Percentiles rank a stretch among this genome's conserved stretches.
Evolutionary conservation across 1,284 basidiomycete genomes (phyloP).

Genomic region (Veloporphyrellus conicus): DNA sequence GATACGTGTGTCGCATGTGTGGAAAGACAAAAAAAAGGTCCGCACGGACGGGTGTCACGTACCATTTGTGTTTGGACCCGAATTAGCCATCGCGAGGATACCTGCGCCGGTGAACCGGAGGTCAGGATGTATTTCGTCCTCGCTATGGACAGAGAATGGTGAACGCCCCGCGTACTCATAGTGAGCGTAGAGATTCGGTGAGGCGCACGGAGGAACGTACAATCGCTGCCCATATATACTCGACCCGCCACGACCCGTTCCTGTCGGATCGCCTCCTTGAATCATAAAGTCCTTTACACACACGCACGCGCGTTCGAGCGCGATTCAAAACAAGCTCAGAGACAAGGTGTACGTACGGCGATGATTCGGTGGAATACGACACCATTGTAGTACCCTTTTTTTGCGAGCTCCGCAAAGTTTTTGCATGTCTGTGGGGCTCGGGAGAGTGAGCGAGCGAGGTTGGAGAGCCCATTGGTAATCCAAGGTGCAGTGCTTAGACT

Average conservation of each 20-base stretch:
- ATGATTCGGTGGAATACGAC: slow-evolving; percentile 88
- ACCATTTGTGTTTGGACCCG: slow-evolving; percentile 92
- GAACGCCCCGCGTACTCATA: too few species aligned
- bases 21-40: not conserved
- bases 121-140: slow-evolving; percentile 85
- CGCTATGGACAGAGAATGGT: too few species aligned
- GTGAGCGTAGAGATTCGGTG: too few species aligned
- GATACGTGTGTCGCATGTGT: not conserved
- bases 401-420: slow-evolving; percentile 86
- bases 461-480: too few species aligned
- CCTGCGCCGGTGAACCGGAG: slow-evolving; percentile 93
- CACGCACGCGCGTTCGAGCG: too few species aligned
- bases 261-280: slow-evolving; percentile 91
- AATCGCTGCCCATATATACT: slow-evolving; percentile 92
- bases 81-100: slow-evolving; percentile 95
- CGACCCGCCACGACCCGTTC: slow-evolving; percentile 90
- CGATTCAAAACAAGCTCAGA: too few species aligned
- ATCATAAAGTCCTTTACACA: slow-evolving; percentile 79
- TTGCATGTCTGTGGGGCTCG: slow-evolving; percentile 70
- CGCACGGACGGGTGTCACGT: slow-evolving; percentile 16
- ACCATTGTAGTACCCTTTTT: slow-evolving; percentile 82
- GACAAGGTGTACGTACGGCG: slow-evolving; percentile 47
- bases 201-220: slow-evolving; percentile 37
- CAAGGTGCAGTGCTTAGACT: slow-evolving; percentile 14
- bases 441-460: not conserved